These are phyloP conservation scores for Globisporangium carolinianum DNA, from an alignment of 352 stramenopile genomes.

Conservation along the genomic window DNA sequence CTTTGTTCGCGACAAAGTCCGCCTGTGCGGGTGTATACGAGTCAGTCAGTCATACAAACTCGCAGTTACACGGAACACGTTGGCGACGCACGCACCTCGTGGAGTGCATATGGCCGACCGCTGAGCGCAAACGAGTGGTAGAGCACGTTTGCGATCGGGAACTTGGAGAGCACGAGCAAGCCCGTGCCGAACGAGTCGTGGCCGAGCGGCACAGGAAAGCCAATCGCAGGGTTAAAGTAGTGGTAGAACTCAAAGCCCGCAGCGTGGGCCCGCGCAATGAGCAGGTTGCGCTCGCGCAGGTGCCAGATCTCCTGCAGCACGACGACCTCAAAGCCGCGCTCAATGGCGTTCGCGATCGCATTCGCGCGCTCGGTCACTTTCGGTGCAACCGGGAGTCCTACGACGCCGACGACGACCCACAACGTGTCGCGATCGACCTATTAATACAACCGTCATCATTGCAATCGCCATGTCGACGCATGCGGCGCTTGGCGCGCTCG, in stretches of 20 bases:
- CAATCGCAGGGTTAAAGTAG: conserved; percentile 77
- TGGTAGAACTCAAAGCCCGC: conserved; percentile 71
- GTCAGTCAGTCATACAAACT: not conserved
- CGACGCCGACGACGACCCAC: too few species aligned
- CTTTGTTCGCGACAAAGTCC: conserved; percentile 80
- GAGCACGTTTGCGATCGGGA: conserved; percentile 46
- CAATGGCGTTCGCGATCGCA: conserved; percentile 64
- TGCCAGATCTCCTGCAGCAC: conserved; percentile 83
- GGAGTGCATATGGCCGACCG: conserved; percentile 67
- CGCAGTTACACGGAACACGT: too few species aligned
- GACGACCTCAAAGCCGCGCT: conserved; percentile 63
- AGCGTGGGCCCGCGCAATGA: conserved; percentile 51
- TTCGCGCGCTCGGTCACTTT: conserved; percentile 57
- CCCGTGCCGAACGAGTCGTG: conserved; percentile 72
- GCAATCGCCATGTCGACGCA: not conserved
- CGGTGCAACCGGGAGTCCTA: conserved; percentile 60
- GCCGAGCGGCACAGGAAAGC: conserved; percentile 65
- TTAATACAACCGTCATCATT: not conserved
- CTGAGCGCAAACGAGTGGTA: conserved; percentile 77
- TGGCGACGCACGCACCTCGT: conserved; percentile 23
- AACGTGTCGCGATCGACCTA: not conserved
- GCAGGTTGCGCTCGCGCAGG: conserved; percentile 63
- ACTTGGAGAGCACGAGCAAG: conserved; percentile 67
- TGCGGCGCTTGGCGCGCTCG: not conserved
- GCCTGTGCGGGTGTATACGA: conserved; percentile 12